These are phyloP conservation scores for Cyamopsis tetragonoloba DNA, from an alignment of 306 rosid genomes.

Conservation along the genomic window DNA sequence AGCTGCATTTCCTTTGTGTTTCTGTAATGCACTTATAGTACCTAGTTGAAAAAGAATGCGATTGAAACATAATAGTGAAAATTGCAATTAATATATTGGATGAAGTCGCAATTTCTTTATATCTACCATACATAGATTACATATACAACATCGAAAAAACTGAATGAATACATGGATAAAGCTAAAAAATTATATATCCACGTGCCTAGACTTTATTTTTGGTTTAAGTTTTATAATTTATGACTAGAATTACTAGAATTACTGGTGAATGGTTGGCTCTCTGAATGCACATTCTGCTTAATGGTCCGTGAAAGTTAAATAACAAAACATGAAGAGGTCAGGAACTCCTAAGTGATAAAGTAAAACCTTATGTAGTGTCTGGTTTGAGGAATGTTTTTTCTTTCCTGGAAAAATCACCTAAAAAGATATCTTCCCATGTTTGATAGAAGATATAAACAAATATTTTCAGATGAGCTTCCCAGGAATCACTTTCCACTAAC, in stretches of 20 bases:
- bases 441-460: too few relatives aligned
- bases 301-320: neutral
- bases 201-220: neutral
- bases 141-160: neutral
- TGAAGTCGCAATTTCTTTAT: neutral
- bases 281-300: neutral
- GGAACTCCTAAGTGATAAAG: neutral
- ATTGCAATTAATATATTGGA: neutral
- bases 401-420: too few relatives aligned
- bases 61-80: neutral
- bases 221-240: neutral
- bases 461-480: too few relatives aligned
- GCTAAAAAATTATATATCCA: neutral
- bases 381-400: too few relatives aligned
- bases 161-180: neutral
- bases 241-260: too few relatives aligned
- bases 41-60: neutral
- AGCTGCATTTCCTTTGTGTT: conserved; percentile 2
- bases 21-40: neutral
- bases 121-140: neutral
- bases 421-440: too few relatives aligned
- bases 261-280: neutral
- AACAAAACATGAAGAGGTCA: neutral
- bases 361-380: too few relatives aligned
- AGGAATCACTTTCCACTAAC: too few relatives aligned